Base-by-base conservation (phyloP, 164 flowering plant species). In the Liriodendron chinense region DNA sequence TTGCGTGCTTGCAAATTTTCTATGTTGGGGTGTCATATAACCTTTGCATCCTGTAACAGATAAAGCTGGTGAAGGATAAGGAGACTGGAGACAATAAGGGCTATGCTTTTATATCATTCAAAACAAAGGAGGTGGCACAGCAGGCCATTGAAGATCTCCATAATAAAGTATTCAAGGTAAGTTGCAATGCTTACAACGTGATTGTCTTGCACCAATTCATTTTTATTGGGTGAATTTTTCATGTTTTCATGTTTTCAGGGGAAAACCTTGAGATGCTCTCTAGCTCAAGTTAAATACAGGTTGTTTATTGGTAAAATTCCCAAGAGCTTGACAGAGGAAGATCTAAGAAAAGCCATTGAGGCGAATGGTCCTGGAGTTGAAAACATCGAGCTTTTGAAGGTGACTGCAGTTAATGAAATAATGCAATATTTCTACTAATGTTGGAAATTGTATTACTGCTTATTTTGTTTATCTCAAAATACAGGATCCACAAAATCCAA, bases 301-400 rank as follows among this genome's bases (percentile, higher is more conserved):
- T 80, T 96, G 77, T 96, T 96, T 80, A 92, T 96, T 77, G 98
- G 98, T n/a, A 96, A 94, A 82, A 84, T 96, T 71, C 99, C 99
- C 59, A 96, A 94, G 88, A 84, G 75, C 76, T 90, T 87, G 96
- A 85, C 87, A 3, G 99, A 96, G 72, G 93, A 91, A 65, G 92
- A 94, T 63, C 87, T 96, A 69, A 85, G 82, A 77, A 88, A 82
- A 87, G 80, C 84, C 13, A 83, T 96, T 67, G 93, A 94, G 73
- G 88, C 82, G 65, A 87, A 84, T 78, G 98, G 98, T 69, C 98
- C 98, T 73, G 99, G 99, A 68, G 86, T 87, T 78, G 98, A 90
- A 77, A 84, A 78, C 70, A 89, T 96, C 72, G 99, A 96, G 75
- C 96, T 96, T 47, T 86, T 93, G 80, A 92, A 90, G 97, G 99